A percentile compares a stretch with the other conserved stretches of the same genome.
Evolutionary conservation across 2,329 filamentous ascomycete genomes (phyloP).

Genomic region (Fusarium chaquense): DNA sequence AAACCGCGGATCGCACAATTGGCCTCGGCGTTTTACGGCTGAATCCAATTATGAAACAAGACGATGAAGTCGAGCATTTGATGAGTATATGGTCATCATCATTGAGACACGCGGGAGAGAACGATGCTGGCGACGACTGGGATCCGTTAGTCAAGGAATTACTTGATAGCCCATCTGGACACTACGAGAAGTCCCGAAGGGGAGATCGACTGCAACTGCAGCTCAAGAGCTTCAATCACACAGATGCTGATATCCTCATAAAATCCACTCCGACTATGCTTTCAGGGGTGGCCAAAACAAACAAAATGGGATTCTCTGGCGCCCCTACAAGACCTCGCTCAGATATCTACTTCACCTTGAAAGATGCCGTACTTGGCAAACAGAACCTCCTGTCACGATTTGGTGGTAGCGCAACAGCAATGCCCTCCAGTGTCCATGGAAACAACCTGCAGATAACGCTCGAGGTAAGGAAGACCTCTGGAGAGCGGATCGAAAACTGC

Average conservation of each 20-base stretch:
- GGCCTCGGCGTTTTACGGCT: slow-evolving; percentile 84
- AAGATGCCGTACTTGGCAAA: slow-evolving; percentile 80
- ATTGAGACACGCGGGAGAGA: slow-evolving; percentile 65
- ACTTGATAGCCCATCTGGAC: slow-evolving; percentile 78
- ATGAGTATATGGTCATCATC: slow-evolving; percentile 81
- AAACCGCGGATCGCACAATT: slow-evolving; percentile 67
- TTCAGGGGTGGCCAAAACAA: slow-evolving; percentile 82
- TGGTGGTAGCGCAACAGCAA: slow-evolving; percentile 79
- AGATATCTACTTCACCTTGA: slow-evolving; percentile 93
- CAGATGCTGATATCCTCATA: slow-evolving; percentile 83
- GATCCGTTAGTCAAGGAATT: slow-evolving; percentile 79
- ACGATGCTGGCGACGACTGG: slow-evolving; percentile 75
- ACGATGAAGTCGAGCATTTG: slow-evolving; percentile 79
- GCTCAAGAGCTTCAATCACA: slow-evolving; percentile 79
- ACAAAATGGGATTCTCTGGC: slow-evolving; percentile 92
- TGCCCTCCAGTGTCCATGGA: slow-evolving; percentile 71
- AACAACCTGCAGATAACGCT: slow-evolving; percentile 87
- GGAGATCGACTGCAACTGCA: slow-evolving; percentile 84
- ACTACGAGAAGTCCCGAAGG: slow-evolving; percentile 77
- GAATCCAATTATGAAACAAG: slow-evolving; percentile 78
- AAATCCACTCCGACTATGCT: slow-evolving; percentile 89
- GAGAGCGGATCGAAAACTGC: slow-evolving; percentile 87
- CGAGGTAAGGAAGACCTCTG: slow-evolving; percentile 83
- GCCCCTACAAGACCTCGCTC: slow-evolving; percentile 89
- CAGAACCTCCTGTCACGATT: slow-evolving; percentile 77